Conservation (phyloP, 2,329 filamentous ascomycete genomes). For the Paraphoma chrysanthemicola region DNA sequence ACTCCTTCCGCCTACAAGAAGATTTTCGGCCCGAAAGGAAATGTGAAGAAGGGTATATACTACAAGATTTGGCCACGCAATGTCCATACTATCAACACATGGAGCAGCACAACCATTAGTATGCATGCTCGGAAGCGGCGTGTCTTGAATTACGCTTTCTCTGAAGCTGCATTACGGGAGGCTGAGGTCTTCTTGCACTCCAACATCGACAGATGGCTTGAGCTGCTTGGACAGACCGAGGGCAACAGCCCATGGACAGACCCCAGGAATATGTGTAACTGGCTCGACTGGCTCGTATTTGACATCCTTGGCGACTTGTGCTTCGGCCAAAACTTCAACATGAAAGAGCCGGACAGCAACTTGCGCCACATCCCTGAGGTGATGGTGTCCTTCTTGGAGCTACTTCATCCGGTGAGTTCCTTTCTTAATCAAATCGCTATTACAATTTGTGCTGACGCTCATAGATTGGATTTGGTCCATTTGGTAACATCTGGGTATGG, state of each 20-base stretch:
- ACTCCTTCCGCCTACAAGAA: conserved; percentile 58
- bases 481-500: conserved; percentile 20
- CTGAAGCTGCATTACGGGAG: conserved; percentile 46
- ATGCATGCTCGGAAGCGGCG: conserved; percentile 49
- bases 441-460: neutral
- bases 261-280: conserved; percentile 24
- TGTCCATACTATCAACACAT: conserved; percentile 45
- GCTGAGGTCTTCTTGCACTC: conserved; percentile 49
- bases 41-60: conserved; percentile 54
- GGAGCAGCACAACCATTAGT: conserved; percentile 36
- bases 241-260: conserved; percentile 13
- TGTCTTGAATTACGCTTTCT: conserved; percentile 51
- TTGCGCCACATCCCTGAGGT: conserved; percentile 29
- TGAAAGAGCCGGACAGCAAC: conserved; percentile 33
- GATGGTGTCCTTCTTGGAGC: conserved; percentile 25
- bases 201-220: conserved; percentile 32
- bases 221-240: conserved; percentile 21
- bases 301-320: conserved; percentile 56
- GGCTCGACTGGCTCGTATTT: conserved; percentile 48
- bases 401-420: conserved; percentile 23
- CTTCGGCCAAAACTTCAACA: conserved; percentile 47
- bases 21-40: conserved; percentile 54
- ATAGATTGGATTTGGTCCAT: conserved; percentile 11
- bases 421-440: neutral
- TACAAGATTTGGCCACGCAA: conserved; percentile 52